A percentile compares a stretch with the other conserved stretches of the same genome.
These are phyloP conservation scores for Closterium sp. DNA, from an alignment of 139 green algal species.

Conservation along the genomic window DNA sequence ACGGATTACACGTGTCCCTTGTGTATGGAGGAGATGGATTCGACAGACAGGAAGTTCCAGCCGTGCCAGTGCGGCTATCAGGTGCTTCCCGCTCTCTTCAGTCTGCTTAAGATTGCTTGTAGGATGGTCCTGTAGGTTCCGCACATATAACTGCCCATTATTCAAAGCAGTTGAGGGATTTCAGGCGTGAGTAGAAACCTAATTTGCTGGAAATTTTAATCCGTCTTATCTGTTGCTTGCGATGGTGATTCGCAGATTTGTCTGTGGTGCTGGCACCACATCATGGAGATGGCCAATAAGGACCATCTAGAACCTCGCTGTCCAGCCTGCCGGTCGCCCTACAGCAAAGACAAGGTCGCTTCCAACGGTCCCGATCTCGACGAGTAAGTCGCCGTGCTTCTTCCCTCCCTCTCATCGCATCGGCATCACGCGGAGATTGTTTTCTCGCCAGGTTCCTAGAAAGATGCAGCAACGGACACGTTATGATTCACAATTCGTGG, in stretches of 20 bases:
- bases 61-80: conserved; percentile 79
- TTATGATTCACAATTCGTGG: neutral
- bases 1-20: conserved; percentile 63
- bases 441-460: too few relatives aligned
- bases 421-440: neutral
- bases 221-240: neutral
- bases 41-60: conserved; percentile 73
- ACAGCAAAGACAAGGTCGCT: conserved; percentile 76
- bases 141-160: too few relatives aligned
- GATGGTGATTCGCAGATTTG: conserved; percentile 56
- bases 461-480: neutral
- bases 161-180: too few relatives aligned
- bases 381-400: conserved; percentile 23
- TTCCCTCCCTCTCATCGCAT: neutral
- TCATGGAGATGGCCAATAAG: conserved; percentile 78
- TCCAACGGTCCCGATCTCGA: conserved; percentile 50
- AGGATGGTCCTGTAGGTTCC: too few relatives aligned
- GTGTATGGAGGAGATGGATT: conserved; percentile 76
- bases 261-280: conserved; percentile 80
- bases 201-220: too few relatives aligned
- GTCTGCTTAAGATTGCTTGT: neutral
- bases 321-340: conserved; percentile 76
- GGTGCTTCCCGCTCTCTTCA: conserved; percentile 1
- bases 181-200: too few relatives aligned
- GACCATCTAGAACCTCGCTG: conserved; percentile 68